Evolutionary conservation across 2,329 filamentous ascomycete species (phyloP), one percentile per base, ranked within the genome.

Genomic region (Neonectria ditissima): DNA sequence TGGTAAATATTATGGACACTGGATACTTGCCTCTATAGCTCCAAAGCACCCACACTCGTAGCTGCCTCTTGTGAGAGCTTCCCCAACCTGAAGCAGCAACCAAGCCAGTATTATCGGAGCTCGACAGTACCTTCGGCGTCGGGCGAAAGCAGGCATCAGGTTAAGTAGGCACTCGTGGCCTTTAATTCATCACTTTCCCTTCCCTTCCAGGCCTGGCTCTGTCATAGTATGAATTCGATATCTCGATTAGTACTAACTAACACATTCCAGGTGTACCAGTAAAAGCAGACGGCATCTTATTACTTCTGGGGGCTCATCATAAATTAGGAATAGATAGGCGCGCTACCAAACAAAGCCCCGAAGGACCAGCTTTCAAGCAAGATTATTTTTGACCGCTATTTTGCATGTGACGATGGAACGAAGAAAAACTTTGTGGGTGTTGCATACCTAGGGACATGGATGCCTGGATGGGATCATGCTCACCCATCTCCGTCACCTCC

Each of bases 341-440:
- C 22, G 18, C 24, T 24, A n/a, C 44, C 26, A 18, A 20, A 30
- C 10, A 48, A 48, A 30, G 11, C 44, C 44, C 44, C 7, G 18
- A 48, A 18, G 4, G 16, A 16, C 26, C 26, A 48, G n/a, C 26
- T 30, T n/a, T 45, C 20, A 26, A 14, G 6, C 14, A 34, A n/a
- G 28, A n/a, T 32, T 32, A 50, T 10, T 13, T 3, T 57, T 7
- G 51, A 55, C 58, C 32, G 34, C 32, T 32, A 26, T 24, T 50
- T 55, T 50, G 55, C 60, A 59, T 63, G 60, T 59, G 60, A 62
- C 48, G 41, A 22, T 47, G 39, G 44, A 39, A 26, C 54, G 13
- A 8, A 32, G 44, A 48, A 18, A 48, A 16, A 28, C 50, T 30
- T 37, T 20, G 28, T 30, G 47, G 32, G 44, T 14, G n/a, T 45